These are phyloP conservation scores for Komagataella kurtzmanii DNA, from an alignment of 805 yeast species.

Conservation along the genomic window DNA sequence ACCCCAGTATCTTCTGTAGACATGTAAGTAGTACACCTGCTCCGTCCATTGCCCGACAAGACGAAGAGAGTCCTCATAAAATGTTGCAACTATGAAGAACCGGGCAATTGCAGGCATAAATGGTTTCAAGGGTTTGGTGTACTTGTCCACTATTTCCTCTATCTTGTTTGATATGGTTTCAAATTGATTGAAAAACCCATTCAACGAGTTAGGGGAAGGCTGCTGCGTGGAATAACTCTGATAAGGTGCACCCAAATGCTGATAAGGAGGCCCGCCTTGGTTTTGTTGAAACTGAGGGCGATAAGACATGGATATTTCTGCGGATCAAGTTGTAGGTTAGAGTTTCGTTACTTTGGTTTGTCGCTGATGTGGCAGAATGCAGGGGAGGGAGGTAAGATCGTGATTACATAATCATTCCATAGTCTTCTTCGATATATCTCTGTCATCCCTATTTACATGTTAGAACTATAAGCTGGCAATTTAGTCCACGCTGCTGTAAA, in stretches of 20 bases:
- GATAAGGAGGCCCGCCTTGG: not conserved
- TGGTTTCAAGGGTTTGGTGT: slow-evolving; percentile 44
- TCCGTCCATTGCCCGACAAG: slow-evolving; percentile 82
- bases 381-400: not conserved
- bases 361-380: not conserved
- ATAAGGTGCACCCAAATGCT: not conserved
- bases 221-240: not conserved
- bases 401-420: not conserved
- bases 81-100: slow-evolving; percentile 84
- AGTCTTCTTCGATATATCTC: not conserved
- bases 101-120: slow-evolving; percentile 83
- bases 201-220: not conserved
- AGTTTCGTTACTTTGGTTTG: not conserved
- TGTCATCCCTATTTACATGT: not conserved
- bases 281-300: not conserved
- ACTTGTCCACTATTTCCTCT: slow-evolving; percentile 39
- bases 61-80: slow-evolving; percentile 79
- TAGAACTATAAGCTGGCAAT: not conserved
- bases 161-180: slow-evolving; percentile 15
- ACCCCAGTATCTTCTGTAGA: slow-evolving; percentile 67
- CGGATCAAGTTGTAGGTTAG: not conserved
- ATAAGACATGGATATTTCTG: not conserved
- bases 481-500: slow-evolving; percentile 24
- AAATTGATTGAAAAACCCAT: not conserved
- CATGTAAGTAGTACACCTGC: slow-evolving; percentile 74